phyloP scores from a whole-genome alignment of 2,329 filamentous ascomycete species.

The Calonectria pseudoturangicola region DNA sequence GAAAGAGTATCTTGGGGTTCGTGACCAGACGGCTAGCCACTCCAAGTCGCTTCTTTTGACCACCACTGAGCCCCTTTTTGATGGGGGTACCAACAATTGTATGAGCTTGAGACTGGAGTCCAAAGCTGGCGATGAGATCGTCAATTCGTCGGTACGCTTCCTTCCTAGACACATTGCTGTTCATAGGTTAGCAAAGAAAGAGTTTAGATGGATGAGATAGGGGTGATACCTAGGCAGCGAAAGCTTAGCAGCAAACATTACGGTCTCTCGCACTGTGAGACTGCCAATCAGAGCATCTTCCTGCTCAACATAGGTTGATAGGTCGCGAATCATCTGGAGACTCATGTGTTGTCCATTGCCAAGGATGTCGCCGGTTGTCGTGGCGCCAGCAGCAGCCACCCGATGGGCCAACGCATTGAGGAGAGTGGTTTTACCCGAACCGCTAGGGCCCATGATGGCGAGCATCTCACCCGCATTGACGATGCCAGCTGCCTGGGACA shows the following conservation, averaged over 20 bases:
- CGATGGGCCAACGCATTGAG: constrained; percentile 4
- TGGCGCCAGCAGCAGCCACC: constrained; percentile 14
- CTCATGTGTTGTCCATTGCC: constrained; percentile 9
- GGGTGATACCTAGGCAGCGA: neutral
- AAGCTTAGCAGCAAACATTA: constrained; percentile 1
- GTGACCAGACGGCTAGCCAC: constrained; percentile 88
- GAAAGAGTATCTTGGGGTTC: constrained; percentile 67
- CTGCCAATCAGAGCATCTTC: constrained; percentile 16
- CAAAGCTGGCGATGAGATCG: constrained; percentile 14
- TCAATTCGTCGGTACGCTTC: constrained; percentile 6
- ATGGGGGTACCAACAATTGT: constrained; percentile 87
- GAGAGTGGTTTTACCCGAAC: constrained; percentile 2
- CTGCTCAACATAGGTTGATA: constrained; percentile 3
- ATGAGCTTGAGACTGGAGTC: constrained; percentile 62
- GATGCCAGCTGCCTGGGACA: constrained; percentile 4
- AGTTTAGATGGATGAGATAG: neutral
- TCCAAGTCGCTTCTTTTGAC: constrained; percentile 86
- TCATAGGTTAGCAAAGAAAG: neutral
- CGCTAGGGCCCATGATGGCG: constrained; percentile 13
- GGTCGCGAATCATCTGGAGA: constrained; percentile 11
- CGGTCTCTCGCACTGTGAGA: constrained; percentile 6
- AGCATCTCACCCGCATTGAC: constrained; percentile 11
- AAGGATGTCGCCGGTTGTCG: constrained; percentile 9
- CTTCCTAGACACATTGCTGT: neutral
- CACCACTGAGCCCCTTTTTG: constrained; percentile 86